Conservation (phyloP, 2,329 filamentous ascomycete species). For the Arachnomyces sp. region DNA sequence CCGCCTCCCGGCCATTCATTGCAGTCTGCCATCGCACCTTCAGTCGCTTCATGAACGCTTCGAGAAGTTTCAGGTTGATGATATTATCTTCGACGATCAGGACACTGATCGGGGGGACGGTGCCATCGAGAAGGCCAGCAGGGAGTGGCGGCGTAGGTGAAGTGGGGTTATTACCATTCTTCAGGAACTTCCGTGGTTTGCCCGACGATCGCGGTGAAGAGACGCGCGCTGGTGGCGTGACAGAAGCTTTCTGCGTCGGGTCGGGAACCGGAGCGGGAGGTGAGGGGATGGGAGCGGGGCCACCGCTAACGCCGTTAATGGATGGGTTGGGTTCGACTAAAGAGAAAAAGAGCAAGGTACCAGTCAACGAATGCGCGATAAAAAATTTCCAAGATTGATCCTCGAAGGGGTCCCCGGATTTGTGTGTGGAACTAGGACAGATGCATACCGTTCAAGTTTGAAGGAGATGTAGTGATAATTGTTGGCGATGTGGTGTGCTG, state of each 20-base stretch:
- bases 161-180: constrained; percentile 39
- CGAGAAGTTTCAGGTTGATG: constrained; percentile 86
- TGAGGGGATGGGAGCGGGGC: constrained; percentile 16
- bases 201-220: constrained; percentile 40
- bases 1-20: constrained; percentile 87
- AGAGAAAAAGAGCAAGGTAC: constrained; percentile 9
- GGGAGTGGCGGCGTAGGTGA: constrained; percentile 38
- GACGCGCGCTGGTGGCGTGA: constrained; percentile 43
- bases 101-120: constrained; percentile 91
- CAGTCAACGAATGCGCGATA: constrained; percentile 26
- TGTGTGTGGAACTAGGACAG: constrained; percentile 7
- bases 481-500: constrained; percentile 79
- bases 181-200: constrained; percentile 48
- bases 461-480: constrained; percentile 46
- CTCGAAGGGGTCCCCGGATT: neutral
- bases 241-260: constrained; percentile 35
- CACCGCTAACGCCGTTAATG: constrained; percentile 23
- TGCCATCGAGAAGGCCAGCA: constrained; percentile 65
- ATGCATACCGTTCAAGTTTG: constrained; percentile 22
- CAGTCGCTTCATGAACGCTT: constrained; percentile 90
- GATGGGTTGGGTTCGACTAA: constrained; percentile 33
- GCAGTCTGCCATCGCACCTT: constrained; percentile 98
- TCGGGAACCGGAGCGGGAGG: constrained; percentile 39
- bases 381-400: neutral
- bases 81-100: constrained; percentile 98